Conservation (phyloP, 2,329 filamentous ascomycete species). For the Aspergillus unguis region DNA sequence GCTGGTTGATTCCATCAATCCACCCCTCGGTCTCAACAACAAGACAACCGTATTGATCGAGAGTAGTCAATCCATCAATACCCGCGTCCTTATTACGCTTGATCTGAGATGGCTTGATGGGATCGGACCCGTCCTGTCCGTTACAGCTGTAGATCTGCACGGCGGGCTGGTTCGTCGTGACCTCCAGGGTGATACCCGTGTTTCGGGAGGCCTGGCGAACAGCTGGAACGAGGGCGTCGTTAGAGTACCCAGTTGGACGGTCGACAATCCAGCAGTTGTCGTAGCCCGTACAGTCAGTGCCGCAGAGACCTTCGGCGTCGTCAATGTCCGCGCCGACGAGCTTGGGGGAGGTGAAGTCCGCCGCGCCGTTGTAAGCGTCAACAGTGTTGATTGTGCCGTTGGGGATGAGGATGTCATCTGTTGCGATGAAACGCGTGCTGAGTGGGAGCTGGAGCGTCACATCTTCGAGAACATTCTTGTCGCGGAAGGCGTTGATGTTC, state of each 20-base stretch:
- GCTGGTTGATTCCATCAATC: constrained; percentile 91
- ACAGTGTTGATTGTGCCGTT: constrained; percentile 72
- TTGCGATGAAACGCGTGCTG: constrained; percentile 44
- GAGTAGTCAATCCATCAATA: constrained; percentile 44
- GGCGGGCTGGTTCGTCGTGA: constrained; percentile 79
- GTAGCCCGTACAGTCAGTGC: constrained; percentile 77
- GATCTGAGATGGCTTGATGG: constrained; percentile 41
- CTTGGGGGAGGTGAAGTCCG: constrained; percentile 72
- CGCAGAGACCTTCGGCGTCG: constrained; percentile 69
- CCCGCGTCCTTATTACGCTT: constrained; percentile 56
- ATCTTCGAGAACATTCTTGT: constrained; percentile 41
- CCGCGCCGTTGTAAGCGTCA: constrained; percentile 55
- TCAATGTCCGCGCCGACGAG: constrained; percentile 68
- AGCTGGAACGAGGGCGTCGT: constrained; percentile 41
- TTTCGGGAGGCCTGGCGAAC: constrained; percentile 64
- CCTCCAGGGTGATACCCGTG: constrained; percentile 77
- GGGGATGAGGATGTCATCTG: constrained; percentile 65
- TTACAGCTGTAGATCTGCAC: constrained; percentile 87
- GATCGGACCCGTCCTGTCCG: constrained; percentile 64
- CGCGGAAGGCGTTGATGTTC: constrained; percentile 50
- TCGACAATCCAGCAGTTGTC: constrained; percentile 58
- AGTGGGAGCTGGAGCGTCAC: constrained; percentile 47
- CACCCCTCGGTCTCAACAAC: constrained; percentile 91
- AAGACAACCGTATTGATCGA: constrained; percentile 72
- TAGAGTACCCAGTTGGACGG: constrained; percentile 34